Evolutionary conservation across 805 yeast genomes (phyloP), one percentile per base, ranked within the genome.

Genomic region (Candida saitoana): DNA sequence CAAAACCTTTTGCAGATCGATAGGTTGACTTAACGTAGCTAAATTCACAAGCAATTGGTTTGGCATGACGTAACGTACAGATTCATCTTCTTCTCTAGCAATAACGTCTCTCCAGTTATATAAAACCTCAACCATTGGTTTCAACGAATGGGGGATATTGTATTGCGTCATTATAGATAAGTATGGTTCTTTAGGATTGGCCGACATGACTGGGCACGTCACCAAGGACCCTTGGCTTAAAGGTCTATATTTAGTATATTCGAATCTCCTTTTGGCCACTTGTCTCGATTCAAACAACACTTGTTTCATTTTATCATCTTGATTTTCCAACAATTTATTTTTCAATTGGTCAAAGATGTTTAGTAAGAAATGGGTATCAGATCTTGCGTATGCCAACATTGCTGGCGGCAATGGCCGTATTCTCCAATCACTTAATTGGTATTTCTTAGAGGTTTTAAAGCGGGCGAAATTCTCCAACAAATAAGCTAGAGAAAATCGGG

Each of bases 341-440:
- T 79, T 80, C 61, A 93, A 62, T 47, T 77, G 77, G 55, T 88
- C 91, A 62, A 73, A 93, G 12, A 93, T 84, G 59, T 84, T 77
- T 29, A 93, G 69, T 39, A 93, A 64, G 54, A 89, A 93, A 62
- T 93, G 99, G 0, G 99, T 93, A 62, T 93, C 99, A 0, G 96
- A 85, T 49, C 96, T 76, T 0, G 99, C 99, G 60, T 93, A 93
- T 12, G 83, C 77, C 46, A 71, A 62, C 90, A 93, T 84, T 30
- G 87, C 80, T 7, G 68, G 60, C 1, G 87, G 76, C 39, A 93
- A 65, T 0, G 99, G 99, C 49, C 99, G 74, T 5, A 83, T 65
- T 58, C 99, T 77, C 99, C 99, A 93, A 62, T 93, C 99, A 1
- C 98, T 96, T 46, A 90, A 67, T 64, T 93, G 99, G 64, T 90